Evolutionary conservation across 768 basidiomycete genomes (phyloP).

Genomic region (Cystobasidium tubakii): DNA sequence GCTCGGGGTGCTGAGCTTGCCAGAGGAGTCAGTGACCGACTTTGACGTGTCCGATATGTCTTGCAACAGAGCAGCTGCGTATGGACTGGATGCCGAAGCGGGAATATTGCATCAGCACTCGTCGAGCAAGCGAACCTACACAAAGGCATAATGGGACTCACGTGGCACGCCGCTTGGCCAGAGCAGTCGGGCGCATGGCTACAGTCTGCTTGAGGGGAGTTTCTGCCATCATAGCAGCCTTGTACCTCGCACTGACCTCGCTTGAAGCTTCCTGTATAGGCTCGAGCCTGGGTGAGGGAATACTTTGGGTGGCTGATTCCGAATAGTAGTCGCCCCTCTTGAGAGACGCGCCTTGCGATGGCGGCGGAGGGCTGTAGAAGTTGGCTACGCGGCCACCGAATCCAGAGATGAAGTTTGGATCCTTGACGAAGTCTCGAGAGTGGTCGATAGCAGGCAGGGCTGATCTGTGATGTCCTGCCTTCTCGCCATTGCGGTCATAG

Average conservation of each 20-base stretch:
- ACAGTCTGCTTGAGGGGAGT: not conserved
- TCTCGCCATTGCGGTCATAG: not conserved
- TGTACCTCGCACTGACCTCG: not conserved
- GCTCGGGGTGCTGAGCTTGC: not conserved
- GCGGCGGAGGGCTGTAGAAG: not conserved
- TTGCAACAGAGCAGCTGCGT: not conserved
- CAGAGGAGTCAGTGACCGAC: not conserved
- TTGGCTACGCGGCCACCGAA: not conserved
- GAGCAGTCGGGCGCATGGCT: not conserved
- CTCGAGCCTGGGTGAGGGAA: slow-evolving; percentile 19
- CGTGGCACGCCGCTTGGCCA: not conserved
- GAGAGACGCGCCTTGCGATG: not conserved
- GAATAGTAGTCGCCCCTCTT: slow-evolving; percentile 7
- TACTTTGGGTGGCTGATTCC: not conserved
- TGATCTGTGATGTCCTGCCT: not conserved
- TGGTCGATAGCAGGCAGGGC: not conserved
- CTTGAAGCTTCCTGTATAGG: not conserved
- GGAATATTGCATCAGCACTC: no score
- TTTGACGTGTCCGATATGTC: not conserved
- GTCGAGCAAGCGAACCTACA: no score
- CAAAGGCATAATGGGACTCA: not conserved
- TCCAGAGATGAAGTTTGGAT: not conserved
- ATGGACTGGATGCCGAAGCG: not conserved
- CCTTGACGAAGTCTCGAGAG: not conserved
- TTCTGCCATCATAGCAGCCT: not conserved